A percentile compares a stretch with the other conserved stretches of the same genome.
These are phyloP conservation scores for Linnemannia zychae DNA, from an alignment of 192 early-diverging fungal species.

Conservation along the genomic window DNA sequence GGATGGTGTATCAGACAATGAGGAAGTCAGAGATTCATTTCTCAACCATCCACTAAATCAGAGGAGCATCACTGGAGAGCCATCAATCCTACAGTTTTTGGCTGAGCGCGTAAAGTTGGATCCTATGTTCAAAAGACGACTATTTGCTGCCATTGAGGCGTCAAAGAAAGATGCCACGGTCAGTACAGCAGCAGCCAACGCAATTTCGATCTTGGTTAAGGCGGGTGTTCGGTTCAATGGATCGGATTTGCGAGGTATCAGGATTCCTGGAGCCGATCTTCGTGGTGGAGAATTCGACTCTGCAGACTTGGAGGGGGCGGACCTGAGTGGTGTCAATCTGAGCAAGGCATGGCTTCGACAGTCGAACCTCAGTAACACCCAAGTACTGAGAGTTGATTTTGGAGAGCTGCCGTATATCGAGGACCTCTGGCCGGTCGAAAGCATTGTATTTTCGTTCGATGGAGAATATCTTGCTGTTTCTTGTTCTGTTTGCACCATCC, in stretches of 20 bases:
- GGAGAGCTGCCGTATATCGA: constrained; percentile 10
- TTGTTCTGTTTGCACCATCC: background rate
- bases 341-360: constrained; percentile 1
- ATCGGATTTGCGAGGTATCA: background rate
- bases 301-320: constrained; percentile 9
- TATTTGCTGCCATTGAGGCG: background rate
- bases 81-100: background rate
- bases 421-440: background rate
- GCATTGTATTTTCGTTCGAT: background rate
- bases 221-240: constrained; percentile 1
- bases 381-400: constrained; percentile 11
- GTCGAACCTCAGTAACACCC: background rate
- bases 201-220: background rate
- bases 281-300: constrained; percentile 4
- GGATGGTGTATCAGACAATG: too few species aligned
- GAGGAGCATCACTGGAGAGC: background rate
- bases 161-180: background rate
- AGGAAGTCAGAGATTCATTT: background rate
- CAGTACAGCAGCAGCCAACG: background rate
- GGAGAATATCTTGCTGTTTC: background rate
- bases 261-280: constrained; percentile 18
- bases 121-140: background rate
- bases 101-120: background rate
- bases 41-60: background rate
- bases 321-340: constrained; percentile 6